Percentiles rank a stretch among this genome's conserved stretches.
Evolutionary conservation across 1,139 yeast genomes (phyloP).

Genomic region (Saccharomyces hybrid): DNA sequence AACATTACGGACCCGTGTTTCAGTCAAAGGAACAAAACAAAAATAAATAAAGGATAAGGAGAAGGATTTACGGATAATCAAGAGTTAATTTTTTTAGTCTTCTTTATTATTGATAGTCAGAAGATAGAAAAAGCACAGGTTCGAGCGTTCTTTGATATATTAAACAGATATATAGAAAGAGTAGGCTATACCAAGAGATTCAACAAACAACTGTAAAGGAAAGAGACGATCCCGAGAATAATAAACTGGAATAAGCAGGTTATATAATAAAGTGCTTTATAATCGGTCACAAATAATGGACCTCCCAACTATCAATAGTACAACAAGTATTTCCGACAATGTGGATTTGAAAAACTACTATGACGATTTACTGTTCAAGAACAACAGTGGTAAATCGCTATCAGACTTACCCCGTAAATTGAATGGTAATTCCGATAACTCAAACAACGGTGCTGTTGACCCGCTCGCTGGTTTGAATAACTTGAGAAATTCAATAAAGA

Average conservation of each 20-base stretch:
- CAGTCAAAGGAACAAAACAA: neutral
- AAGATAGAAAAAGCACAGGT: neutral
- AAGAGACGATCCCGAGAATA: neutral
- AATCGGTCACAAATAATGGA: constrained; percentile 14
- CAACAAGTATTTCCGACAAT: constrained; percentile 31
- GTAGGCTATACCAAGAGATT: neutral
- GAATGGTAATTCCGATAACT: neutral
- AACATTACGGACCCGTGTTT: neutral
- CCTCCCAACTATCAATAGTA: constrained; percentile 31
- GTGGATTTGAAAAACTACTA: constrained; percentile 29
- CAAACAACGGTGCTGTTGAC: neutral
- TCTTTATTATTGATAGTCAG: neutral
- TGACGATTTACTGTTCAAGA: constrained; percentile 30
- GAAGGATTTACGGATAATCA: neutral
- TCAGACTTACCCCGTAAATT: constrained; percentile 27
- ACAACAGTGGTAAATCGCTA: constrained; percentile 29
- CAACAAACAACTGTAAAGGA: neutral
- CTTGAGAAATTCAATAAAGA: neutral
- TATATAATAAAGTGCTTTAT: neutral
- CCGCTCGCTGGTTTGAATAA: neutral
- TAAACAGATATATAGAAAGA: constrained; percentile 2
- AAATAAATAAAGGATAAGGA: neutral
- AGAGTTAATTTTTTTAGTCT: neutral
- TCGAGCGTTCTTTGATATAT: neutral
- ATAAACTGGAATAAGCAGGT: neutral